Percentiles rank a stretch among this genome's conserved stretches.
Evolutionary conservation across 1,284 basidiomycete genomes (phyloP).

Genomic region (Chondrostereum purpureum): DNA sequence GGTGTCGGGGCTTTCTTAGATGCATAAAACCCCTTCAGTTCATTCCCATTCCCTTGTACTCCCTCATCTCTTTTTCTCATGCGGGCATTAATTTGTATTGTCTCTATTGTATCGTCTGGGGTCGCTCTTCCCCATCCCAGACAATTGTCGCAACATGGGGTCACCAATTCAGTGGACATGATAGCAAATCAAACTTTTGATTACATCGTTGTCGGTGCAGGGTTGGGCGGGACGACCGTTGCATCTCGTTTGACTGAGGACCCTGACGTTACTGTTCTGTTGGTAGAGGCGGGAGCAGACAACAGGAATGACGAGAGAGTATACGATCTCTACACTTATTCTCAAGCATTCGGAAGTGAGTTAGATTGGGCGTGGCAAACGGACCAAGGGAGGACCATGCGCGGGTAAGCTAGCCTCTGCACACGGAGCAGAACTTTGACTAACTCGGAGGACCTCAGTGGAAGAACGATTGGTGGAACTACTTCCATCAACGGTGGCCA

Average conservation of each 20-base stretch:
- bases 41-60: no score
- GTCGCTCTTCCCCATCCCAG: no score
- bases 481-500: constrained; percentile 55
- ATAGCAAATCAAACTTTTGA: constrained; percentile 43
- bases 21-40: no score
- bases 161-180: constrained; percentile 25
- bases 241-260: constrained; percentile 58
- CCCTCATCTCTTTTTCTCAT: no score
- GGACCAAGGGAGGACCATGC: constrained; percentile 37
- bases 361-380: constrained; percentile 46
- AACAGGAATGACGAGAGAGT: constrained; percentile 38
- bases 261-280: constrained; percentile 39
- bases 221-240: constrained; percentile 56
- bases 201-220: constrained; percentile 65
- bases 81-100: no score
- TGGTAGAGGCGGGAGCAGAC: constrained; percentile 54
- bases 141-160: no score
- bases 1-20: no score
- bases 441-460: constrained; percentile 25
- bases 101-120: no score
- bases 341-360: constrained; percentile 37
- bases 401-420: constrained; percentile 28
- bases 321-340: constrained; percentile 44
- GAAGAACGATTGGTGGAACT: constrained; percentile 54
- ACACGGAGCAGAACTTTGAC: background rate